These are phyloP conservation scores for Solanum peruvianum DNA, from an alignment of 257 asterid genomes.

Conservation along the genomic window DNA sequence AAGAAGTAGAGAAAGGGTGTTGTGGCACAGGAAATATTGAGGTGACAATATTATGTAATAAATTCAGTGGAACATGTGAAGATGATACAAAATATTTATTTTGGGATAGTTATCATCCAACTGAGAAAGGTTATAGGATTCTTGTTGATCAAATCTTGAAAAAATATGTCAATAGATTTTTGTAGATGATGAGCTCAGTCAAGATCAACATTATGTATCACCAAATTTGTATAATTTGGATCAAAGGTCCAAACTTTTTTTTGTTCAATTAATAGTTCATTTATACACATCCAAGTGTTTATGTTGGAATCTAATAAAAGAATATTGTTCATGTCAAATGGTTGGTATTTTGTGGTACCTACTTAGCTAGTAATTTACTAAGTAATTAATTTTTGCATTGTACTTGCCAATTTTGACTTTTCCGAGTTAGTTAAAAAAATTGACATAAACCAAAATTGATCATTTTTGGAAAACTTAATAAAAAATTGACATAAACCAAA, in stretches of 20 bases:
- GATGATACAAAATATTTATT: conserved; percentile 15
- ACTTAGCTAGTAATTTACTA: neutral
- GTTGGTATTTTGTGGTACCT: neutral
- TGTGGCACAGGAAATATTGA: conserved; percentile 30
- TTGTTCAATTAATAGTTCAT: neutral
- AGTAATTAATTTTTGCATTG: neutral
- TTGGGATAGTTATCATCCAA: conserved; percentile 38
- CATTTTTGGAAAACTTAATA: neutral
- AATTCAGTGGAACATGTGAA: conserved; percentile 8
- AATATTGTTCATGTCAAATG: neutral
- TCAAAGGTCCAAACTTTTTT: neutral
- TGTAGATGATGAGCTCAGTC: neutral
- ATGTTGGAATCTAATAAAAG: neutral
- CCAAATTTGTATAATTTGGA: neutral
- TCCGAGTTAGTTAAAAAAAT: neutral
- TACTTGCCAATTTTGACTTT: neutral
- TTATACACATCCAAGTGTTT: neutral
- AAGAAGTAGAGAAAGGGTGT: conserved; percentile 26
- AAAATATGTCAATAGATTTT: neutral
- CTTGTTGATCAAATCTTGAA: conserved; percentile 7
- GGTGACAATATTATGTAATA: conserved; percentile 14
- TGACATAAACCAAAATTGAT: neutral
- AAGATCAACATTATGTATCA: neutral
- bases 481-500: neutral
- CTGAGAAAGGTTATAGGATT: conserved; percentile 20